phyloP scores from a whole-genome alignment of 169 alveolate genomes.

The Plasmodium ovale region DNA sequence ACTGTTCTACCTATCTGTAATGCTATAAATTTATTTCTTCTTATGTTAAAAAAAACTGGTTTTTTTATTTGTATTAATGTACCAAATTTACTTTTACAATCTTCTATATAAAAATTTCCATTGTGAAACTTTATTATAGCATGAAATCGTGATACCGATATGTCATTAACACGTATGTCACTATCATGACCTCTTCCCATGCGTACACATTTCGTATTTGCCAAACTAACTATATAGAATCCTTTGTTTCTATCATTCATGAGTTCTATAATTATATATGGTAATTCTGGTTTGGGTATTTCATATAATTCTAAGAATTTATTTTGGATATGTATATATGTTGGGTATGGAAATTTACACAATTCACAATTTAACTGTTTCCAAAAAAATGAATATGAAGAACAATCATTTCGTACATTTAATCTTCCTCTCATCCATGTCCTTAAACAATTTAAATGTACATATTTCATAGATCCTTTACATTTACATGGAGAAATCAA shows the following conservation, averaged over 20 bases:
- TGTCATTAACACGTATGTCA: slow-evolving; percentile 94
- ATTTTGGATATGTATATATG: slow-evolving; percentile 80
- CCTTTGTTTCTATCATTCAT: slow-evolving; percentile 82
- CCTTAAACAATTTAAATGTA: slow-evolving; percentile 94
- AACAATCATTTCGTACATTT: slow-evolving; percentile 79
- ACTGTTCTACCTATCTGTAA: slow-evolving; percentile 85
- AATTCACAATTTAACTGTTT: slow-evolving; percentile 94
- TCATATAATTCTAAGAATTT: slow-evolving; percentile 87
- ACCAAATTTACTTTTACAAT: slow-evolving; percentile 95
- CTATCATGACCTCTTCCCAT: slow-evolving; percentile 96
- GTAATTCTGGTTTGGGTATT: slow-evolving; percentile 90
- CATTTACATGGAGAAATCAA: slow-evolving; percentile 97
- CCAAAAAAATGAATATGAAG: slow-evolving; percentile 87
- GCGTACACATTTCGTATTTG: slow-evolving; percentile 79
- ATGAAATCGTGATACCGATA: slow-evolving; percentile 95
- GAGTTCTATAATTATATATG: slow-evolving; percentile 89
- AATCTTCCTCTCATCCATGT: slow-evolving; percentile 93
- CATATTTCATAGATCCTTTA: slow-evolving; percentile 95
- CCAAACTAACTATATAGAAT: slow-evolving; percentile 85
- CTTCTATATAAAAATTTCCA: slow-evolving; percentile 94
- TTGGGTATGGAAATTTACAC: slow-evolving; percentile 93
- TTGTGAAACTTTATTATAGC: slow-evolving; percentile 88
- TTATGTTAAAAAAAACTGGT: slow-evolving; percentile 67
- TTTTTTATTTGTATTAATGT: slow-evolving; percentile 88
- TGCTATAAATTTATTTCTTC: slow-evolving; percentile 72